Evolutionary conservation across 768 basidiomycete species (phyloP).

Genomic region (Arthromyces matolae): DNA sequence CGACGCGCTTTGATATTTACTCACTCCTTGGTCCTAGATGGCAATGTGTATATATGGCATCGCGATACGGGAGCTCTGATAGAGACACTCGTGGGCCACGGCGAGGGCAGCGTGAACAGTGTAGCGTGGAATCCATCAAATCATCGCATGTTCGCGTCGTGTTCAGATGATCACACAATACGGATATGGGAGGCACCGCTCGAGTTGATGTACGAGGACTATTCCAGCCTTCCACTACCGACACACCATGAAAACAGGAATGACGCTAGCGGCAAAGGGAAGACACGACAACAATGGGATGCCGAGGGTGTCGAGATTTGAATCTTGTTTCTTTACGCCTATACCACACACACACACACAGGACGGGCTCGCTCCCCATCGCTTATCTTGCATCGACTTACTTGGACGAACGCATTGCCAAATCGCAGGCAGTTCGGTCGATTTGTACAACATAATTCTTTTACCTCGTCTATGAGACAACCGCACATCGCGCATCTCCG

Average conservation of each 20-base stretch:
- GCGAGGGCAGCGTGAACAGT: conserved; percentile 87
- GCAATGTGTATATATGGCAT: conserved; percentile 95
- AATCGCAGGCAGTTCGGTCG: background rate
- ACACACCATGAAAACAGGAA: conserved; percentile 42
- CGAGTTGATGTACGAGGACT: conserved; percentile 20
- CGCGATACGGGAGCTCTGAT: conserved; percentile 77
- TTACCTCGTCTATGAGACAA: background rate
- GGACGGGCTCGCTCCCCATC: no score
- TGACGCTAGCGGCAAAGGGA: conserved; percentile 68
- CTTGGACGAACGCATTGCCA: background rate
- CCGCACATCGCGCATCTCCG: conserved; percentile 1
- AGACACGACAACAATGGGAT: conserved; percentile 46
- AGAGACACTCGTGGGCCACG: conserved; percentile 87
- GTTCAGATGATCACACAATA: conserved; percentile 89
- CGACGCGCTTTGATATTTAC: conserved; percentile 8
- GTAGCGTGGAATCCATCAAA: conserved; percentile 95
- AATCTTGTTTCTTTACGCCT: background rate
- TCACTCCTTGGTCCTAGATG: conserved; percentile 51
- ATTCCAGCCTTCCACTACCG: conserved; percentile 11
- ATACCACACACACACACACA: background rate
- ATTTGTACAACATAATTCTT: conserved; percentile 8
- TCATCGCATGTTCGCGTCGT: conserved; percentile 91
- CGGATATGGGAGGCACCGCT: conserved; percentile 79
- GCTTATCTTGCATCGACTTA: background rate
- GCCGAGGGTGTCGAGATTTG: conserved; percentile 26